Evolutionary conservation across 441 rosid genomes (phyloP).

Genomic region (Isatis lusitanica): DNA sequence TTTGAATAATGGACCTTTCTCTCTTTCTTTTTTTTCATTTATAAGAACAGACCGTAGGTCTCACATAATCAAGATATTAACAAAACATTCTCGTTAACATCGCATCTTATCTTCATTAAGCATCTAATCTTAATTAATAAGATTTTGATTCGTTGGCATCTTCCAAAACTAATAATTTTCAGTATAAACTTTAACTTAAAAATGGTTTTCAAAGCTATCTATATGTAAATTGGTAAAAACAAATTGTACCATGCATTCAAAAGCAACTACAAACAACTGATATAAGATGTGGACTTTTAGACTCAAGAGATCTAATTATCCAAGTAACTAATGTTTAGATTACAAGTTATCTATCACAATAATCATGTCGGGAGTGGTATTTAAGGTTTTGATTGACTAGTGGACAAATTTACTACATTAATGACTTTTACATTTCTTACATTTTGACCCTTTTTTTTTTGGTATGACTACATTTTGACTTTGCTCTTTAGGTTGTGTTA

Average conservation of each 20-base stretch:
- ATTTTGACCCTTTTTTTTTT: too few species aligned
- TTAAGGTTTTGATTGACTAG: not conserved
- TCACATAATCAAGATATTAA: conserved; percentile 24
- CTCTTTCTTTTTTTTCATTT: not conserved
- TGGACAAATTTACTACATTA: not conserved
- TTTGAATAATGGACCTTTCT: conserved; percentile 10
- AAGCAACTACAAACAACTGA: not conserved
- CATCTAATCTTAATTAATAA: not conserved
- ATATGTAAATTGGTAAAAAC: not conserved
- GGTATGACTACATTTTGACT: not conserved
- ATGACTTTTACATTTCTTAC: not conserved
- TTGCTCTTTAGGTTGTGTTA: not conserved
- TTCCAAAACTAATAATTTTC: not conserved
- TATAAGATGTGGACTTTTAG: not conserved
- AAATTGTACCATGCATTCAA: not conserved
- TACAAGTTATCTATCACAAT: not conserved
- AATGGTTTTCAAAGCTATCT: too few species aligned
- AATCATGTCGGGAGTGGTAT: not conserved
- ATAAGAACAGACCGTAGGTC: conserved; percentile 22
- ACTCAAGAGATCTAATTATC: not conserved
- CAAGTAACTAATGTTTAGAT: not conserved
- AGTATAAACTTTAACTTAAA: too few species aligned
- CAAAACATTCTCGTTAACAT: not conserved
- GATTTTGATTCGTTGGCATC: not conserved
- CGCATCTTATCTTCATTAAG: conserved; percentile 8